These are phyloP conservation scores for Diaporthe helianthi DNA, from an alignment of 2,329 filamentous ascomycete genomes.

Conservation along the genomic window DNA sequence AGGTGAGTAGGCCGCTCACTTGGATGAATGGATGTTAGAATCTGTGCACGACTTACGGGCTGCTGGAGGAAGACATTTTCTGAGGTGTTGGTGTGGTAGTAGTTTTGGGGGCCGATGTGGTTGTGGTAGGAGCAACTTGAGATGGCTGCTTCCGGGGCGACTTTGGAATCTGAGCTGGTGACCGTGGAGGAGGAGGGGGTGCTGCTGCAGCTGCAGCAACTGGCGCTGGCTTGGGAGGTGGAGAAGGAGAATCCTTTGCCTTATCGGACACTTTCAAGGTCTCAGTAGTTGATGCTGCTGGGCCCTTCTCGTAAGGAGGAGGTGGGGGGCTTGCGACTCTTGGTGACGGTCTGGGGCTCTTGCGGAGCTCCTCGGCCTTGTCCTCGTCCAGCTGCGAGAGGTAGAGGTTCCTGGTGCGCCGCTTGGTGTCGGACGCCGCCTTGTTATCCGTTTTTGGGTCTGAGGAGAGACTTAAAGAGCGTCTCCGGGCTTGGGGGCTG, in stretches of 20 bases:
- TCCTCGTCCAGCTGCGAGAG: conserved; percentile 24
- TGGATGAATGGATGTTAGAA: neutral
- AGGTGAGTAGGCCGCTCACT: neutral
- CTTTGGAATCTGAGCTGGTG: neutral
- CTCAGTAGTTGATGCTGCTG: conserved; percentile 25
- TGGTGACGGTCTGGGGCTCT: conserved; percentile 26
- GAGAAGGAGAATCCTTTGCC: conserved; percentile 4
- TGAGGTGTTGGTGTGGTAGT: neutral
- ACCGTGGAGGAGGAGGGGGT: neutral
- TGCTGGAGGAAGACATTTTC: conserved; percentile 26
- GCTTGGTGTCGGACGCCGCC: conserved; percentile 12
- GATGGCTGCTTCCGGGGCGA: conserved; percentile 13
- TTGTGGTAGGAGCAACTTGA: neutral
- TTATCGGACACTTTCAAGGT: conserved; percentile 25
- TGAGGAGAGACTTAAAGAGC: conserved; percentile 8
- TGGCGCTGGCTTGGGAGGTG: conserved; percentile 12
- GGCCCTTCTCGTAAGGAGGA: conserved; percentile 22
- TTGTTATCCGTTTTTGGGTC: conserved; percentile 20
- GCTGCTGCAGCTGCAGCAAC: neutral
- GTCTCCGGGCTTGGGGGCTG: conserved; percentile 18
- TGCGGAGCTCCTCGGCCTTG: conserved; percentile 25
- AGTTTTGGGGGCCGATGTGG: neutral
- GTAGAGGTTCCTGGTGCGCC: conserved; percentile 15
- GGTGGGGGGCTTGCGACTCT: conserved; percentile 26
- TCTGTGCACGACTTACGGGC: neutral